A percentile compares a stretch with the other conserved stretches of the same genome.
These are phyloP conservation scores for Trichophaea hybrida DNA, from an alignment of 2,329 filamentous ascomycete species.

Conservation along the genomic window DNA sequence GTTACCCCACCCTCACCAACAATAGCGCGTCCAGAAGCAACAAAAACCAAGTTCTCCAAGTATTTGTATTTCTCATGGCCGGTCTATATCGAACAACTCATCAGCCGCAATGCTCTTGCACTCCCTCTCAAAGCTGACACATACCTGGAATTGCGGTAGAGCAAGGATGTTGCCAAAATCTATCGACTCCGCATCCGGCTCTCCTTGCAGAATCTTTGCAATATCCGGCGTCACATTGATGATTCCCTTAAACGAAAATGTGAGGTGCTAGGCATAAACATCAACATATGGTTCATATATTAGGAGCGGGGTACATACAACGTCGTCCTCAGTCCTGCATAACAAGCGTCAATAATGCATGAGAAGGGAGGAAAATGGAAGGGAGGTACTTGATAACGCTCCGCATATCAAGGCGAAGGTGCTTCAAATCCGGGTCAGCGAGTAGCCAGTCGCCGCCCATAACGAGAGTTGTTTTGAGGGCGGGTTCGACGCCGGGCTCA, in stretches of 20 bases:
- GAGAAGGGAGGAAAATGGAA: neutral
- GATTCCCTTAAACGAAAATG: constrained; percentile 33
- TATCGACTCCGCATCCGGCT: constrained; percentile 32
- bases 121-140: neutral
- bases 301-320: too few relatives aligned
- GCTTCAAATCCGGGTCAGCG: constrained; percentile 31
- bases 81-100: constrained; percentile 30
- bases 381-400: constrained; percentile 24
- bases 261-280: constrained; percentile 26
- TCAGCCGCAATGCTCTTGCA: constrained; percentile 10
- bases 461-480: constrained; percentile 31
- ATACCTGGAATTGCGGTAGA: constrained; percentile 21
- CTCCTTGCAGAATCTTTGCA: constrained; percentile 30
- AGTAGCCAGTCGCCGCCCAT: constrained; percentile 34
- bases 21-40: constrained; percentile 34
- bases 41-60: constrained; percentile 33
- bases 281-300: too few relatives aligned
- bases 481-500: constrained; percentile 30
- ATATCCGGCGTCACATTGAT: constrained; percentile 31
- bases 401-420: constrained; percentile 32
- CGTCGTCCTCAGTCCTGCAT: constrained; percentile 14
- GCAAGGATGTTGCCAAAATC: constrained; percentile 33
- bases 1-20: constrained; percentile 30
- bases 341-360: neutral
- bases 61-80: constrained; percentile 30